Base-by-base conservation (phyloP, 1,284 basidiomycete genomes). In the Chalciporus sp. region DNA sequence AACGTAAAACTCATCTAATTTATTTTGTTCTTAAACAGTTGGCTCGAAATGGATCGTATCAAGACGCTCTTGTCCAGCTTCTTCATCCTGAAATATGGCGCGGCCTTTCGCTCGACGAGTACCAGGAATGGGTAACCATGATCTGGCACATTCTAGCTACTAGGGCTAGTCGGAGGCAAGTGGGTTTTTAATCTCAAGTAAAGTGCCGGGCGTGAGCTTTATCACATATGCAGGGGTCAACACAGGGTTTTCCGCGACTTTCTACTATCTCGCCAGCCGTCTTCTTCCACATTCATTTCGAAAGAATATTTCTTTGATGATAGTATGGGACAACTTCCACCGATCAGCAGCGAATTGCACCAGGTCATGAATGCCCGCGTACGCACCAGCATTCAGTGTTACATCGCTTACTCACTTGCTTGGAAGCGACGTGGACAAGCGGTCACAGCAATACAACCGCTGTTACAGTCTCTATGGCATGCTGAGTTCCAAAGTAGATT, bases 121-220 rank as follows among this genome's bases (percentile, higher is more conserved):
- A 88, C 67, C 72, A 74, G 28, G 70, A 77, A 35, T 92, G 90
- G 90, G 84, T 86, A 14, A 74, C 78, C 51, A 81, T 87, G 64
- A 78, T 92, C 35, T 92, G 90, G 90, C 82, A 88, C 61, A 81
- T 89, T 52, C 74, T 92, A 35, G 79, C 79, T 19, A 69, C 90
- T 55, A 81, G 86, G 37, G 81, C 85, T 12, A 83, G 79, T 56
- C 83, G 90, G 51, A 79, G 85, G 89, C 88, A 64, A 48, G 77
- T 64, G 52, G 23, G 31, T 56, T 44, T n/a, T 49, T 26, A 43
- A 49, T 52, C 56, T 55, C 35, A 42, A 56, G 50, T 51, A 40
- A 35, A 52, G 31, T 47, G 35, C 16, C 41, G 49, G 55, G 40
- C 42, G 17, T 28, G 78, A 76, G 39, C 49, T 42, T 50, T 49